Evolutionary conservation across 768 basidiomycete species (phyloP).

Genomic region (Leccinum olivaceopallidum): DNA sequence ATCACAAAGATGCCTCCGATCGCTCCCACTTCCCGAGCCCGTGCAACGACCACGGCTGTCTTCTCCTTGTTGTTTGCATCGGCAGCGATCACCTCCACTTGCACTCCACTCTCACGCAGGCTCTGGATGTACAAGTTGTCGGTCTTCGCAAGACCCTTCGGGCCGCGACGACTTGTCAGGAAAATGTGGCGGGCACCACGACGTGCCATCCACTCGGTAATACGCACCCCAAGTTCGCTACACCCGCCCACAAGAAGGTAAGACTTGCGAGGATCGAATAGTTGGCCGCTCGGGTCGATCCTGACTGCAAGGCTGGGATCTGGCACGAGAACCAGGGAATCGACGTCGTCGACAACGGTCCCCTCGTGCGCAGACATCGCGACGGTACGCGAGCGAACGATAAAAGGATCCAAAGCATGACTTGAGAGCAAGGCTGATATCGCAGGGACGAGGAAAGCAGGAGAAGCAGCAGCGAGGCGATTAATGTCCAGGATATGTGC

Average conservation of each 20-base stretch:
- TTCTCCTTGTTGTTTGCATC: conserved; percentile 26
- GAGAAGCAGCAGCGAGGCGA: conserved; percentile 21
- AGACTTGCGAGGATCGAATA: conserved; percentile 33
- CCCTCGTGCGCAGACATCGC: conserved; percentile 14
- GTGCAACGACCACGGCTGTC: conserved; percentile 25
- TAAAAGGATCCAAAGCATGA: conserved; percentile 20
- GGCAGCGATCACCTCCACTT: conserved; percentile 30
- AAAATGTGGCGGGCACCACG: conserved; percentile 35
- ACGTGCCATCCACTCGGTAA: conserved; percentile 36
- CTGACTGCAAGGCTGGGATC: conserved; percentile 10
- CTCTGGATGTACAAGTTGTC: conserved; percentile 32
- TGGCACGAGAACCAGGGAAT: conserved; percentile 24
- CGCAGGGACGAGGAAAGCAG: conserved; percentile 18
- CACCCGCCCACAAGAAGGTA: conserved; percentile 24
- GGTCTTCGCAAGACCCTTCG: conserved; percentile 18
- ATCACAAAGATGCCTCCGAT: conserved; percentile 36
- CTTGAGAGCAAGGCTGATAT: conserved; percentile 21
- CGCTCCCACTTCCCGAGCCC: conserved; percentile 23
- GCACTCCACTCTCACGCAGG: conserved; percentile 24
- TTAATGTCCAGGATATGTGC: conserved; percentile 24
- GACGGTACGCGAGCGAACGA: conserved; percentile 7
- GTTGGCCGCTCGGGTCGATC: conserved; percentile 26
- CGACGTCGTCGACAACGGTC: neutral
- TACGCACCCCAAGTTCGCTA: conserved; percentile 26
- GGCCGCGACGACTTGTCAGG: conserved; percentile 29